Evolutionary conservation across 257 asterid genomes (phyloP).

Genomic region (Handroanthus guayacan): DNA sequence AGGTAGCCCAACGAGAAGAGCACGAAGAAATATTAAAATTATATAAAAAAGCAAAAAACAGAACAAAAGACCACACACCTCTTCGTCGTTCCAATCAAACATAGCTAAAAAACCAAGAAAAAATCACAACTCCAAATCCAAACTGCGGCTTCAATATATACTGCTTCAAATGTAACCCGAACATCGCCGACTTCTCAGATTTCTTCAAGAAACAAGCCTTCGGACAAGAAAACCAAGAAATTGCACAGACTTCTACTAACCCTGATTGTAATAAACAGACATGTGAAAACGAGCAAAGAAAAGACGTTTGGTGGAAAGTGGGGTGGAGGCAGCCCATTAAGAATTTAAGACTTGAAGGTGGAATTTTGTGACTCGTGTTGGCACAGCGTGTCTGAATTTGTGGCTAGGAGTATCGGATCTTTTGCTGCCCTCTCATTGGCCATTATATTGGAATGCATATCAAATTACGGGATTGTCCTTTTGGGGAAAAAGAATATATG

Average conservation of each 20-base stretch:
- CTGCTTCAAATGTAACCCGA: slow-evolving; percentile 37
- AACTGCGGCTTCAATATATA: slow-evolving; percentile 15
- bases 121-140: slow-evolving; percentile 30
- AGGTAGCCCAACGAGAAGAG: neutral
- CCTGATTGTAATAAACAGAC: neutral
- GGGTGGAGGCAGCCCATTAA: slow-evolving; percentile 28
- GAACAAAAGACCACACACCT: slow-evolving; percentile 39
- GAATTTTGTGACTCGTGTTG: slow-evolving; percentile 34
- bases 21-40: neutral
- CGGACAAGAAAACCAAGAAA: neutral
- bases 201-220: slow-evolving; percentile 8
- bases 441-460: neutral
- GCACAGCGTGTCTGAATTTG: slow-evolving; percentile 38
- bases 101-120: slow-evolving; percentile 46
- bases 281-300: neutral
- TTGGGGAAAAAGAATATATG: neutral
- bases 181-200: slow-evolving; percentile 48
- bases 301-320: neutral
- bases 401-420: slow-evolving; percentile 42
- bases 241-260: neutral
- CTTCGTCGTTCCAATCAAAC: slow-evolving; percentile 80
- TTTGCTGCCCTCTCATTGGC: slow-evolving; percentile 35
- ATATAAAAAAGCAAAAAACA: neutral
- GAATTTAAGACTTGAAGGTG: neutral
- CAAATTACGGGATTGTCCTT: neutral